Evolutionary conservation across 257 asterid genomes (phyloP), one percentile per base, ranked within the genome.

Genomic region (Salvia rosmarinus): DNA sequence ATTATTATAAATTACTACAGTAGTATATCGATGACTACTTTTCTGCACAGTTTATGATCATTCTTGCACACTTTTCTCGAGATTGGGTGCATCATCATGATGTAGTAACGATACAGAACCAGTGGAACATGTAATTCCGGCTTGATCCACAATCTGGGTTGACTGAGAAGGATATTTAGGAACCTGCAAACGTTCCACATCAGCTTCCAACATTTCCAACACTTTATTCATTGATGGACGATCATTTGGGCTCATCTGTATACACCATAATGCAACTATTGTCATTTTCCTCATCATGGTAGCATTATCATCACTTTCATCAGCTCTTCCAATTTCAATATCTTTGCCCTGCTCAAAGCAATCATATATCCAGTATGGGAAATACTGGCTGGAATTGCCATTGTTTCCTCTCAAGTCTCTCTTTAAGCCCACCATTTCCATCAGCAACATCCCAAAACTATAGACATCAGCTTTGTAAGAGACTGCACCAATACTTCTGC

Each of bases 251-350:
- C 39, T 20, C 68, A 63, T 63, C 2, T 40, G 68, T 40, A 63
- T 63, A 54, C 68, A 63, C 68, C 68, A 63, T 3, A 63, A 20
- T 3, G 68, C 68, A 11, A 62, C 67, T 39, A 62, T 20, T 13
- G 54, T 21, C 54, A 63, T 63, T 21, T 63, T 63, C 12, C 30
- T 0, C 9, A 23, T 20, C 2, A 10, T 3, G 1, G 0, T 16
- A 17, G 4, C 21, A 2, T 3, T 19, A 60, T 2, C 3, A 14
- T 37, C 8, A 12, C 19, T 9, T 12, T 34, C 49, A 60, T 60
- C 49, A 35, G 1, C 8, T 10, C n/a, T 4, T 62, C 0, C 52
- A 0, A 62, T 40, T 63, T 63, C 51, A 17, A 39, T 37, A 21
- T 62, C 67, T 19, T 17, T 62, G 10, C 30, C 67, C 0, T 62